phyloP scores from a whole-genome alignment of 202 grass and related monocot species.

The Digitaria exilis region DNA sequence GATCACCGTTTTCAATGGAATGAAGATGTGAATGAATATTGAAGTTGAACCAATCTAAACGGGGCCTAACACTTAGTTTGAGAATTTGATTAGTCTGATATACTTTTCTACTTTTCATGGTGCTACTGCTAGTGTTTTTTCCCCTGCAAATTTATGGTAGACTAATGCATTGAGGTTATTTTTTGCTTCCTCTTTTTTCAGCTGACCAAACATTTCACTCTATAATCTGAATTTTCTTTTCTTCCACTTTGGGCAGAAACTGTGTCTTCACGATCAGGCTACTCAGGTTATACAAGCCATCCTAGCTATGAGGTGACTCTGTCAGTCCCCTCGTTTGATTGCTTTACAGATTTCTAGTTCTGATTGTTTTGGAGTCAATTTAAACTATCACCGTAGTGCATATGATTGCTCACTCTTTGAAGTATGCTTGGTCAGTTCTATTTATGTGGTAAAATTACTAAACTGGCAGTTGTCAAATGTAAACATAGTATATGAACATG shows the following conservation, averaged over 20 bases:
- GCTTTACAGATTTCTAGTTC: conserved; percentile 10
- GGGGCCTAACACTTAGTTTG: background rate
- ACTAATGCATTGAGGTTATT: background rate
- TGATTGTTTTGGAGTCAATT: conserved; percentile 2
- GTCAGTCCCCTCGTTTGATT: background rate
- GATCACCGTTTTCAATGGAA: too few species aligned
- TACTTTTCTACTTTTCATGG: background rate
- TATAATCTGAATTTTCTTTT: conserved; percentile 18
- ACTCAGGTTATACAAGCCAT: conserved; percentile 45
- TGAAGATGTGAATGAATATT: too few species aligned
- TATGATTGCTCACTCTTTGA: background rate
- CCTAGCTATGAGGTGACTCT: conserved; percentile 39
- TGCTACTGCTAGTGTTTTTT: background rate
- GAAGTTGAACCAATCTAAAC: too few species aligned
- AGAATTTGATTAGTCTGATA: background rate
- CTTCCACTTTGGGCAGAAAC: conserved; percentile 28
- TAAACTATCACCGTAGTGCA: background rate
- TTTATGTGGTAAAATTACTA: conserved; percentile 9
- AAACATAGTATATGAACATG: too few species aligned
- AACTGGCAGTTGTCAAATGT: conserved; percentile 1
- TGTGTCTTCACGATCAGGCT: conserved; percentile 10
- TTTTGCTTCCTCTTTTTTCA: background rate
- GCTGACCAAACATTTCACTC: background rate
- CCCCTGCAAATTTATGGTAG: background rate
- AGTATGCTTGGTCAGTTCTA: background rate